A percentile compares a stretch with the other conserved stretches of the same genome.
Evolutionary conservation across 306 rosid genomes (phyloP).

Genomic region (Rubus idaeus): DNA sequence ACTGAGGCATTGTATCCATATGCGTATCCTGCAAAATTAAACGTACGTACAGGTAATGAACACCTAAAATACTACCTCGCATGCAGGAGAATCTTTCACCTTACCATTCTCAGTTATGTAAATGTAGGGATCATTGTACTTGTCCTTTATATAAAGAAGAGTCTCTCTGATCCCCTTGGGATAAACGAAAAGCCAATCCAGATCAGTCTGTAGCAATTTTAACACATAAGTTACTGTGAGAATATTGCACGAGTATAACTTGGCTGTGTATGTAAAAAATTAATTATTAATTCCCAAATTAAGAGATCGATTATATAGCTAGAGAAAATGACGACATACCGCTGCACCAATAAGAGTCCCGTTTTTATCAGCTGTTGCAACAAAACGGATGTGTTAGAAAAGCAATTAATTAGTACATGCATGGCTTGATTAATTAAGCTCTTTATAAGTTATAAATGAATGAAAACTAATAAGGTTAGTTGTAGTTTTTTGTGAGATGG

Average conservation of each 20-base stretch:
- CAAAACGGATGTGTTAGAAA: background rate
- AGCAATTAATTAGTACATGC: no score
- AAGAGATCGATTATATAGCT: no score
- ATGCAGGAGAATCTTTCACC: background rate
- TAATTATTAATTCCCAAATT: no score
- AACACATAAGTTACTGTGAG: no score
- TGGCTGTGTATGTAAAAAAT: no score
- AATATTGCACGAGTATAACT: no score
- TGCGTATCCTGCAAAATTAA: constrained; percentile 4
- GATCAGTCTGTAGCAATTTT: background rate
- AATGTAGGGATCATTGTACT: constrained; percentile 14
- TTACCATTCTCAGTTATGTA: constrained; percentile 58
- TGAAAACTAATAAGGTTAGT: no score
- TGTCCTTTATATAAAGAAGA: background rate
- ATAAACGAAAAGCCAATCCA: constrained; percentile 17
- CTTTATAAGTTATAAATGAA: no score
- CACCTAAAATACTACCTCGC: background rate
- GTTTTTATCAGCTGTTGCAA: background rate
- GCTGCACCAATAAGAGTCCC: background rate
- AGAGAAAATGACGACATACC: background rate
- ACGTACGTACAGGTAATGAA: background rate
- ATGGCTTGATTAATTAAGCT: no score
- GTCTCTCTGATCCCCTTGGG: constrained; percentile 15
- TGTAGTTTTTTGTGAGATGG: background rate
- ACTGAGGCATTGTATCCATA: constrained; percentile 7